These are phyloP conservation scores for Globisporangium cystogenes DNA, from an alignment of 352 stramenopile genomes.

Conservation along the genomic window DNA sequence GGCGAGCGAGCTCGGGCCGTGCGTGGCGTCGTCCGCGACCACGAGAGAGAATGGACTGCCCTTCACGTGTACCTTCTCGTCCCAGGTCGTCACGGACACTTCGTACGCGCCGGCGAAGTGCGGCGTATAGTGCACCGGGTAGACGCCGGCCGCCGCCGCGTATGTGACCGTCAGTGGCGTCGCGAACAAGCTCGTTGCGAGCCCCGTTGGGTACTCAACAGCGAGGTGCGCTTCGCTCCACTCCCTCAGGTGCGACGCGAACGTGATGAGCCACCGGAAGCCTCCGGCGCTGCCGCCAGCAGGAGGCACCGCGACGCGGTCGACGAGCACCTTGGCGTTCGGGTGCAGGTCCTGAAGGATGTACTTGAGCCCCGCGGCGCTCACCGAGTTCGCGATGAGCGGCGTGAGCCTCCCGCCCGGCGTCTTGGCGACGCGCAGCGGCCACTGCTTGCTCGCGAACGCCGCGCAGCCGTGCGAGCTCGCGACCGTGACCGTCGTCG, in stretches of 20 bases:
- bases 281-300: conserved; percentile 20
- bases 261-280: conserved; percentile 90
- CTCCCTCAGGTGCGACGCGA: conserved; percentile 82
- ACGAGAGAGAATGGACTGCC: conserved; percentile 87
- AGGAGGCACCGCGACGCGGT: conserved; percentile 13
- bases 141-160: conserved; percentile 60
- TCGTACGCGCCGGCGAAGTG: conserved; percentile 88
- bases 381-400: conserved; percentile 56
- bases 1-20: conserved; percentile 71
- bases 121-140: conserved; percentile 90
- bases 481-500: conserved; percentile 41
- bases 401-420: conserved; percentile 39
- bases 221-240: conserved; percentile 67
- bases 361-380: conserved; percentile 43
- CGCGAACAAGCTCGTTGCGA: conserved; percentile 31
- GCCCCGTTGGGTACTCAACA: conserved; percentile 56
- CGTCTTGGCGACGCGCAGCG: conserved; percentile 28
- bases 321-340: conserved; percentile 37
- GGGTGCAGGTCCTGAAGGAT: conserved; percentile 57
- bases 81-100: conserved; percentile 77
- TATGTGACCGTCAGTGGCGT: conserved; percentile 46
- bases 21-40: conserved; percentile 61
- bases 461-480: conserved; percentile 48
- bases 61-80: conserved; percentile 68
- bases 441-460: conserved; percentile 36